Conservation (phyloP, 2,329 filamentous ascomycete species). For the Pestalotiopsis sp. region DNA sequence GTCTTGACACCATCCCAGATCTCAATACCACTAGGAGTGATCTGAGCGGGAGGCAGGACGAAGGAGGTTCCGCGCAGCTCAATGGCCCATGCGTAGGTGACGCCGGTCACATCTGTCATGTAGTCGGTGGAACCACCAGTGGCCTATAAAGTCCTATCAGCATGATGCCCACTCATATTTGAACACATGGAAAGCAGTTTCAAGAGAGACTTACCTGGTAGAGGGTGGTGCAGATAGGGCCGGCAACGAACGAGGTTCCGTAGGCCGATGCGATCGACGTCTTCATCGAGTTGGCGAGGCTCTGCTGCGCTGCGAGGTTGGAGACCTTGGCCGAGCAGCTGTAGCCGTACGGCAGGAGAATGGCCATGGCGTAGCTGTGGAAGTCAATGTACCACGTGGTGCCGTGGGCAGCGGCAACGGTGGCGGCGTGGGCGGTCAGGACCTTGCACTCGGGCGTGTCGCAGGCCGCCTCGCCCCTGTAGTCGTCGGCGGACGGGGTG, state of each 20-base stretch:
- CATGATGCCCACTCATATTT: background rate
- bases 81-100: slow-evolving; percentile 32
- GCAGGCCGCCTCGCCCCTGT: slow-evolving; percentile 40
- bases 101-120: slow-evolving; percentile 29
- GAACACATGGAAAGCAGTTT: no score
- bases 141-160: background rate
- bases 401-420: slow-evolving; percentile 43
- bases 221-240: slow-evolving; percentile 39
- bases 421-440: slow-evolving; percentile 48
- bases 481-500: slow-evolving; percentile 48
- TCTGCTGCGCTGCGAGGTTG: slow-evolving; percentile 44
- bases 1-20: slow-evolving; percentile 33
- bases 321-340: slow-evolving; percentile 46
- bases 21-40: slow-evolving; percentile 30
- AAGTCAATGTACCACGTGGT: slow-evolving; percentile 62
- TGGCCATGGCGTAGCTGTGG: slow-evolving; percentile 50
- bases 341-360: slow-evolving; percentile 60
- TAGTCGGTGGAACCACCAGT: slow-evolving; percentile 24
- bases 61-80: slow-evolving; percentile 35
- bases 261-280: slow-evolving; percentile 35
- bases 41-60: slow-evolving; percentile 30
- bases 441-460: slow-evolving; percentile 51
- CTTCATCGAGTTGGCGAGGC: slow-evolving; percentile 37
- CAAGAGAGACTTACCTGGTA: slow-evolving; percentile 28
- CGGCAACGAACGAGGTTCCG: slow-evolving; percentile 37